Conservation (phyloP, 2,329 filamentous ascomycete genomes). For the Hortaea sp. region DNA sequence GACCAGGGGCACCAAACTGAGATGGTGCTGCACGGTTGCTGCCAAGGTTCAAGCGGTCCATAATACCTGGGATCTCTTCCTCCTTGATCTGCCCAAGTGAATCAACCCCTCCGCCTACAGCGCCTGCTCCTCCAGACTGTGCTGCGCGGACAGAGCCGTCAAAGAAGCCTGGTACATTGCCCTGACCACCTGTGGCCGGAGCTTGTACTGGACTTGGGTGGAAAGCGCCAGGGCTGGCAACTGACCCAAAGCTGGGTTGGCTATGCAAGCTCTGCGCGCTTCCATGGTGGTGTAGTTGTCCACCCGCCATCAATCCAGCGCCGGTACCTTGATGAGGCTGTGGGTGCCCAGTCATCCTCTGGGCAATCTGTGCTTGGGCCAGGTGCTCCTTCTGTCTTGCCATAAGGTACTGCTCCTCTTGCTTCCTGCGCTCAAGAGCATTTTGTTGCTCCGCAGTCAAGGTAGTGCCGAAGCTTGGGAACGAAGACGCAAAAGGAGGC, state of each 20-base stretch:
- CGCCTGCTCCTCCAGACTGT: conserved; percentile 31
- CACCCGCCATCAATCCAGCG: conserved; percentile 14
- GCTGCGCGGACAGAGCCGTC: conserved; percentile 45
- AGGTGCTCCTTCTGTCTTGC: conserved; percentile 91
- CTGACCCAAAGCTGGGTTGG: conserved; percentile 92
- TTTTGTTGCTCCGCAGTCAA: conserved; percentile 97
- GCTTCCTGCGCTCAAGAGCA: conserved; percentile 88
- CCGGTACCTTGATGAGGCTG: conserved; percentile 22
- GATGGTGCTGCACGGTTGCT: conserved; percentile 35
- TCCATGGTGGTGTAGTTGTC: conserved; percentile 77
- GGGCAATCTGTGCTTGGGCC: conserved; percentile 71
- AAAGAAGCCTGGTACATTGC: conserved; percentile 54
- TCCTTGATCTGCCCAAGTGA: conserved; percentile 45
- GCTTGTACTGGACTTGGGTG: conserved; percentile 49
- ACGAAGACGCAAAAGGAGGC: conserved; percentile 84
- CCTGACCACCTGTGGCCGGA: conserved; percentile 14
- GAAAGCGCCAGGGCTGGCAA: conserved; percentile 67
- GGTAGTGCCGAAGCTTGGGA: conserved; percentile 93
- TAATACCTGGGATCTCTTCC: conserved; percentile 57
- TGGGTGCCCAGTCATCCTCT: conserved; percentile 50
- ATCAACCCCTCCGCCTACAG: conserved; percentile 36
- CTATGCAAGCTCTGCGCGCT: conserved; percentile 94
- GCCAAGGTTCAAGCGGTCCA: conserved; percentile 56
- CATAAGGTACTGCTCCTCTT: conserved; percentile 96
- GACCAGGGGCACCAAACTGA: conserved; percentile 37